Conservation (phyloP, 108 stramenopile genomes). For the Cyclotella atomus region DNA sequence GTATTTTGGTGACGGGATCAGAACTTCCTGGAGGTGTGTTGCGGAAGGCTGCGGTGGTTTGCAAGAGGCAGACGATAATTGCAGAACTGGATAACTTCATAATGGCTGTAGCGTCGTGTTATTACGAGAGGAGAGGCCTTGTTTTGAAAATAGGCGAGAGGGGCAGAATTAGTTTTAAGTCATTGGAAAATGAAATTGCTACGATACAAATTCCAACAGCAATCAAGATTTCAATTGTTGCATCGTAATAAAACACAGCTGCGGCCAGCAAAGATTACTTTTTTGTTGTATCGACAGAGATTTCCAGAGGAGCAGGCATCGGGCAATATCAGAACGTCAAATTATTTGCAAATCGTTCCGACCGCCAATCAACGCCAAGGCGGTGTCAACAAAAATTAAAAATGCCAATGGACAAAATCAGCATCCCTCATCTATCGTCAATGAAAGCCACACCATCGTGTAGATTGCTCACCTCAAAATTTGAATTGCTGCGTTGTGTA, state of each 20-base stretch:
- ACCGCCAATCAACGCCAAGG: no score
- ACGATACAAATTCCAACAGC: background rate
- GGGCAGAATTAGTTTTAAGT: background rate
- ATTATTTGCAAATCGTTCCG: no score
- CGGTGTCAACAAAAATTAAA: no score
- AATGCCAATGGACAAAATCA: background rate
- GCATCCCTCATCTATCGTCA: background rate
- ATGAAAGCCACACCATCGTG: background rate
- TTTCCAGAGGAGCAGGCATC: no score
- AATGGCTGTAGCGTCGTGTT: background rate
- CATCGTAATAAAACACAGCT: no score
- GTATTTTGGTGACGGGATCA: slow-evolving; percentile 91
- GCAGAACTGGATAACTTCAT: slow-evolving; percentile 22
- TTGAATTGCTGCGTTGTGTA: background rate
- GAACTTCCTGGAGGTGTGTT: slow-evolving; percentile 89
- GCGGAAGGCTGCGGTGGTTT: background rate
- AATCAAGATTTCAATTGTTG: background rate
- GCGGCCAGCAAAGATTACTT: no score
- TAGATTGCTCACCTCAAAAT: background rate
- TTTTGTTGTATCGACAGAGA: no score
- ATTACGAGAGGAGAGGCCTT: background rate
- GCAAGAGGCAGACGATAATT: background rate
- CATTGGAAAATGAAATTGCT: background rate
- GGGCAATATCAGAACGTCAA: no score
- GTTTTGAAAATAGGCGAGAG: background rate